These are phyloP conservation scores for Candida golubevii DNA, from an alignment of 805 yeast genomes.

Conservation along the genomic window DNA sequence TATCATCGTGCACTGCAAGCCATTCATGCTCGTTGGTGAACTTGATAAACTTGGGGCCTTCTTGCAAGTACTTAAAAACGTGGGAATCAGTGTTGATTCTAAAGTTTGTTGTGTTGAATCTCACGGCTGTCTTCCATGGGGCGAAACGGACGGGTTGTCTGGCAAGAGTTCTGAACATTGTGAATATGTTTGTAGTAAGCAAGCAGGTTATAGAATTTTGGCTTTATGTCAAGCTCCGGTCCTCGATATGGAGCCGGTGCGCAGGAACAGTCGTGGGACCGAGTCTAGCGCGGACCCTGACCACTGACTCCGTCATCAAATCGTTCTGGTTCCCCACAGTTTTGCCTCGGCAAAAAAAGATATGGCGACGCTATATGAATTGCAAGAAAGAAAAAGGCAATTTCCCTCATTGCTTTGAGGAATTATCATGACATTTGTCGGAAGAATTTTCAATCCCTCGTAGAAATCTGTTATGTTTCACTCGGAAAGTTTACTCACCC, in stretches of 20 bases:
- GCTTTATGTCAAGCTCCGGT: neutral
- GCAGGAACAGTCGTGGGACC: constrained; percentile 3
- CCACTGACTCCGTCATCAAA: neutral
- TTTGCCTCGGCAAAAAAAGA: no score
- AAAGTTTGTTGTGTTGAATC: constrained; percentile 30
- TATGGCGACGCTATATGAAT: no score
- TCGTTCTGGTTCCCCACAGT: no score
- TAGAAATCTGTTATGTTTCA: no score
- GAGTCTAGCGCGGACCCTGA: constrained; percentile 1
- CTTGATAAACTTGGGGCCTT: constrained; percentile 48
- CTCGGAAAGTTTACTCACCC: no score
- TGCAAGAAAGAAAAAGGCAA: no score
- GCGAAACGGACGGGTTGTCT: constrained; percentile 13
- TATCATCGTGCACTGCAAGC: constrained; percentile 82
- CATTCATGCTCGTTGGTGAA: constrained; percentile 94
- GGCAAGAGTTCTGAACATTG: constrained; percentile 16
- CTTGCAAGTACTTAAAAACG: constrained; percentile 35
- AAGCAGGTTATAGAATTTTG: neutral
- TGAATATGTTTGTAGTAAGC: neutral
- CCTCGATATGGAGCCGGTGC: neutral
- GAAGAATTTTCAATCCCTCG: no score
- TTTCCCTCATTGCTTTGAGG: no score
- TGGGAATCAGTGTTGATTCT: constrained; percentile 35
- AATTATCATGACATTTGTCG: no score
- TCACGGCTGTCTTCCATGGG: constrained; percentile 13